A percentile compares a stretch with the other conserved stretches of the same genome.
These are phyloP conservation scores for Leccinum obscurum DNA, from an alignment of 768 basidiomycete species.

Conservation along the genomic window DNA sequence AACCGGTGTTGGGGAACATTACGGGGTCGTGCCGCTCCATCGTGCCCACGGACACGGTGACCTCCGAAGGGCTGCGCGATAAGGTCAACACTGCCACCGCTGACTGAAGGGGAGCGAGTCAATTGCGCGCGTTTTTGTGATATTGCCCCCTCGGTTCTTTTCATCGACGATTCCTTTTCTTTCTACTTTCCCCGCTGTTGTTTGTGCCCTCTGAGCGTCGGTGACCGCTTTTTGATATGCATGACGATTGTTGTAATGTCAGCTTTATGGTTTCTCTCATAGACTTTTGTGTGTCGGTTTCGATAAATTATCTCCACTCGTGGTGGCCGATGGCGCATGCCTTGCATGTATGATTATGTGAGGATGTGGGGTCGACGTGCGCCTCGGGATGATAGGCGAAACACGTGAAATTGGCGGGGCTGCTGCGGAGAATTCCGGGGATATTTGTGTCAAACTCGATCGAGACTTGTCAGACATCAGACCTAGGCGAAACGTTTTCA, in stretches of 20 bases:
- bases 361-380: background rate
- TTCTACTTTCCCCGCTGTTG: background rate
- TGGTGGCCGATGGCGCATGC: background rate
- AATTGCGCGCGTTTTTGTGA: background rate
- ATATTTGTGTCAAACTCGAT: too few species aligned
- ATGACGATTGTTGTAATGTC: constrained; percentile 26
- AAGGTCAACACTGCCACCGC: constrained; percentile 41
- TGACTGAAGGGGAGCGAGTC: constrained; percentile 25
- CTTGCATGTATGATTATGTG: background rate
- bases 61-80: constrained; percentile 47
- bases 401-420: background rate
- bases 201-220: constrained; percentile 8
- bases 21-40: constrained; percentile 43
- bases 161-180: background rate
- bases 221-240: constrained; percentile 13
- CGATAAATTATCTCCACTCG: constrained; percentile 10
- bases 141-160: background rate
- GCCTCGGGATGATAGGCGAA: background rate
- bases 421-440: too few species aligned
- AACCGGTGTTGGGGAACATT: constrained; percentile 75
- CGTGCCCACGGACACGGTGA: constrained; percentile 51
- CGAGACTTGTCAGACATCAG: too few species aligned
- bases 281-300: constrained; percentile 18
- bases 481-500: too few species aligned
- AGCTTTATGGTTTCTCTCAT: constrained; percentile 19